Conservation (phyloP, 352 stramenopile species). For the Phytophthora fragariaefolia region DNA sequence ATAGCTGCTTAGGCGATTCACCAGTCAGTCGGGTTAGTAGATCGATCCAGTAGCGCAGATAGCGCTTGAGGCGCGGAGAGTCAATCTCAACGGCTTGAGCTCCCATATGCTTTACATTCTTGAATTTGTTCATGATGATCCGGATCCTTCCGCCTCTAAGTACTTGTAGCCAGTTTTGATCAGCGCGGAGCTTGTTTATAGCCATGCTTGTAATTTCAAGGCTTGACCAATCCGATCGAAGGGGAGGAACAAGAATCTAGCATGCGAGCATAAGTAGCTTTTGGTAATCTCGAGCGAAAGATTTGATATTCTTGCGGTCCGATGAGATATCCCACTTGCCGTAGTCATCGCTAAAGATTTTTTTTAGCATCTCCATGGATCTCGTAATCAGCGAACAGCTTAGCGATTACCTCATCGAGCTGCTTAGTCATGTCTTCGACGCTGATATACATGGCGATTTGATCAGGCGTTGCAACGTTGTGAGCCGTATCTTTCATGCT, state of each 20-base stretch:
- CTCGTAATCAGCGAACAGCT: background rate
- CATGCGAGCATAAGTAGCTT: constrained; percentile 1
- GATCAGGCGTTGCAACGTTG: background rate
- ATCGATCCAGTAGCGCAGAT: constrained; percentile 1
- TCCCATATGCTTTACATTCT: background rate
- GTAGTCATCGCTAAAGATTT: background rate
- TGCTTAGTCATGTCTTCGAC: background rate
- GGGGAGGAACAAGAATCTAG: background rate
- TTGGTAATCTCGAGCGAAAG: background rate
- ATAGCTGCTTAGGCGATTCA: background rate
- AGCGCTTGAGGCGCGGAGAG: background rate
- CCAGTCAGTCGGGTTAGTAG: background rate
- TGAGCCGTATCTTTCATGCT: background rate
- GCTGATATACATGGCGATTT: background rate
- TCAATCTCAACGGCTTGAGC: constrained; percentile 2
- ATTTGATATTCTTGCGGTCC: constrained; percentile 2
- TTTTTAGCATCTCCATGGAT: background rate
- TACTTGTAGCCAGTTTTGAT: constrained; percentile 2
- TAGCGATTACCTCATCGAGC: background rate
- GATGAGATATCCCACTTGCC: background rate
- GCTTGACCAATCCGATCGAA: background rate
- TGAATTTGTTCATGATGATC: constrained; percentile 4
- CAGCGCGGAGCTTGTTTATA: background rate
- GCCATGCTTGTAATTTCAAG: background rate
- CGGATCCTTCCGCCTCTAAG: background rate